Conservation (phyloP, 2,329 filamentous ascomycete genomes). For the Arthrobotrys megalospora region DNA sequence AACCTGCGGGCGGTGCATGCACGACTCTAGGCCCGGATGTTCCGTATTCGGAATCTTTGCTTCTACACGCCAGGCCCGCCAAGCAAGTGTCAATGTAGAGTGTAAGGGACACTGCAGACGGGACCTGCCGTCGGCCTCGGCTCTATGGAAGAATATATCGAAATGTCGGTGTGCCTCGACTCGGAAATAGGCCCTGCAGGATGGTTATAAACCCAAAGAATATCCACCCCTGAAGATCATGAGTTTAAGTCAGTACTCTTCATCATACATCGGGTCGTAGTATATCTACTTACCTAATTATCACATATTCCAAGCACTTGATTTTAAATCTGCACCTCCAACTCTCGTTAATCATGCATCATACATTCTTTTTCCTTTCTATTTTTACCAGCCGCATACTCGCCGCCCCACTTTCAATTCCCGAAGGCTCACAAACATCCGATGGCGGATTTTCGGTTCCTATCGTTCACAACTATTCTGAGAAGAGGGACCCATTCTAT, state of each 20-base stretch:
- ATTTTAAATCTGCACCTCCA: neutral
- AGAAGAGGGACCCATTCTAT: constrained; percentile 21
- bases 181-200: neutral
- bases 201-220: neutral
- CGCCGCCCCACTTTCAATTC: neutral
- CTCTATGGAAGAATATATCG: neutral
- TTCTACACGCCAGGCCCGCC: neutral
- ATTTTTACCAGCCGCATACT: constrained; percentile 4
- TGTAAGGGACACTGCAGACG: neutral
- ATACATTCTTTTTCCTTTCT: neutral
- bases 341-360: constrained; percentile 13
- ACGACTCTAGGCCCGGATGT: neutral
- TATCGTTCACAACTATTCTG: neutral
- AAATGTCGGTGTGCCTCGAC: neutral
- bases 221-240: neutral
- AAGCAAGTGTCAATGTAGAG: neutral
- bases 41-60: neutral
- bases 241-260: neutral
- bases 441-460: constrained; percentile 26
- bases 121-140: neutral
- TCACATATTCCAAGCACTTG: neutral
- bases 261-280: too few species aligned
- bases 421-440: neutral
- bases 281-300: too few species aligned
- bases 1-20: neutral